Evolutionary conservation across 1,284 basidiomycete genomes (phyloP), one percentile per base, ranked within the genome.

Genomic region (Tetrapyrgos nigripes): DNA sequence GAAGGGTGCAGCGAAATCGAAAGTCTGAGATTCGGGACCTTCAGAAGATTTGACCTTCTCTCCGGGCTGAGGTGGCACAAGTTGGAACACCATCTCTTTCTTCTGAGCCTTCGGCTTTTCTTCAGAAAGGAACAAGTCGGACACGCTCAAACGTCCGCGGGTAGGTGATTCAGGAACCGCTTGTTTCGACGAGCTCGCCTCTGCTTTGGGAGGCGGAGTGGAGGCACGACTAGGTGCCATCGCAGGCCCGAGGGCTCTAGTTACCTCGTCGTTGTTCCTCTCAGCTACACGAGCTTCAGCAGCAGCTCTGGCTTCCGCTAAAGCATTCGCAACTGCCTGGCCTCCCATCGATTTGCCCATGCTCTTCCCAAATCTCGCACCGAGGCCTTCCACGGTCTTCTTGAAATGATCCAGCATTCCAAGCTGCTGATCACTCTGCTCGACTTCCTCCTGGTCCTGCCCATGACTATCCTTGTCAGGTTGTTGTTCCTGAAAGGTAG

Each of bases 261-360:
- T 70, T 57, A 68, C 65, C 59, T 69, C 71, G 24, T 76, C 75
- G 49, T 76, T 74, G 52, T 80, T 78, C 45, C 88, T 76, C 66
- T 91, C 82, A 1, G 85, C 88, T 13, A 92, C 79, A 57, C 83
- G 81, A 4, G 86, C 88, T 68, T 91, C 87, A 4, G 90, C 90
- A 46, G 85, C 85, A 50, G 87, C 87, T 56, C 83, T 79, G 10
- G 88, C 89, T 71, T 90, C 86, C 8, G 88, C 88, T 14, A 91
- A 78, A 19, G 85, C 87, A 21, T 65, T 70, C 27, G 79, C 83
- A 3, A 81, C 85, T 11, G 83, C 81, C n/a, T 71, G 75, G 11
- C 79, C 83, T 47, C 86, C 87, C 5, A 88, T 67, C n/a, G 88
- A 87, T 67, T 85, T 91, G 53, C 82, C 80, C 69, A 80, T 76